Conservation (phyloP, 2,329 filamentous ascomycete genomes). For the Arthrobotrys conoides region DNA sequence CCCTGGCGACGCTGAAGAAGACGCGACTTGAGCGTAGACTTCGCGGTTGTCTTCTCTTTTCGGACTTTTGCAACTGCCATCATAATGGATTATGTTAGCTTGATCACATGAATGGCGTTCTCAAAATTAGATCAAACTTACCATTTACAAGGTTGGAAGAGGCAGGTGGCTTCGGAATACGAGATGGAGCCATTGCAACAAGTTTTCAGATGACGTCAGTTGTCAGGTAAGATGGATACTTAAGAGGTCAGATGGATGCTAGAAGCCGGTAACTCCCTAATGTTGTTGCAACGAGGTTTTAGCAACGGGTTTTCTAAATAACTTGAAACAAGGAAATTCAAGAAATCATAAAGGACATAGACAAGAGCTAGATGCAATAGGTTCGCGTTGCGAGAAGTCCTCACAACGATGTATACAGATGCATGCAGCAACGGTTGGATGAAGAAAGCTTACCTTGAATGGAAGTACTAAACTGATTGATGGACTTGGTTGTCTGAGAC, state of each 20-base stretch:
- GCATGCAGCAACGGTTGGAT: neutral
- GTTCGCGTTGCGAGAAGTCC: neutral
- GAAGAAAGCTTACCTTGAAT: conserved; percentile 11
- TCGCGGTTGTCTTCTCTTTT: conserved; percentile 2
- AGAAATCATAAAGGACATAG: neutral
- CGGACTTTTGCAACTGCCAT: neutral
- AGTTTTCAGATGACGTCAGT: neutral
- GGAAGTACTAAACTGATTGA: neutral
- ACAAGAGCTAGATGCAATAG: neutral
- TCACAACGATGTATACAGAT: neutral
- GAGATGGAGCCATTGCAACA: conserved; percentile 10
- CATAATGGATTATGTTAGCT: neutral
- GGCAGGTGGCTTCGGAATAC: neutral
- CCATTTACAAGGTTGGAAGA: conserved; percentile 2
- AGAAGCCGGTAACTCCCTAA: neutral
- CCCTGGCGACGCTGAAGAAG: conserved; percentile 20
- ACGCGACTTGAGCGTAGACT: conserved; percentile 32
- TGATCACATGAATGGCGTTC: neutral
- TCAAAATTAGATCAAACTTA: conserved; percentile 10
- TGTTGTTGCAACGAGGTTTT: neutral
- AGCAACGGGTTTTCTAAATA: neutral
- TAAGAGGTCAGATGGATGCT: neutral
- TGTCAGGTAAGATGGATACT: neutral
- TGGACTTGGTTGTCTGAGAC: neutral
- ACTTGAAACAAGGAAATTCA: neutral